These are phyloP conservation scores for Ploettnerulaceae sp. DNA, from an alignment of 2,329 filamentous ascomycete species.

Conservation along the genomic window DNA sequence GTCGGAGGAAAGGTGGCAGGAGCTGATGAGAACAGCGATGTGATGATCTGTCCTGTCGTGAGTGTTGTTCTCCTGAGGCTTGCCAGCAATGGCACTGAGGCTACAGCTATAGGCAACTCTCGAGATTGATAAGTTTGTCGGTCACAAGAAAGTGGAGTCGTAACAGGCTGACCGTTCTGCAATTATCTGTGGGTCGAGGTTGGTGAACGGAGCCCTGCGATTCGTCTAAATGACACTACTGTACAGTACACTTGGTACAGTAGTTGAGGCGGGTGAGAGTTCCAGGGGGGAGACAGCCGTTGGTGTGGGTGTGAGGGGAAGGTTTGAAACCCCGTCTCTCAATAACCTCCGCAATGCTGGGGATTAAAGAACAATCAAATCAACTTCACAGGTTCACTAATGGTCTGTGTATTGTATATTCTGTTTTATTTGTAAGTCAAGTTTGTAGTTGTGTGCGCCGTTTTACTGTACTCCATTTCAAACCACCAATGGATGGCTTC, in stretches of 20 bases:
- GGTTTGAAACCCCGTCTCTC: too few species aligned
- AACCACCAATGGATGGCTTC: not conserved
- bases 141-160: constrained; percentile 5
- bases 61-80: not conserved
- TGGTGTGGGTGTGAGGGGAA: too few species aligned
- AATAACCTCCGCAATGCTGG: too few species aligned
- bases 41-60: constrained; percentile 10
- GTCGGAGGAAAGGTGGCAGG: not conserved
- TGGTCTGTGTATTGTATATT: too few species aligned
- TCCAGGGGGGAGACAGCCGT: too few species aligned
- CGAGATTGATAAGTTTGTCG: constrained; percentile 3
- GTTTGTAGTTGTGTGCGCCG: too few species aligned
- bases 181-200: constrained; percentile 1
- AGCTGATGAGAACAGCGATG: not conserved
- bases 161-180: not conserved
- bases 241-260: too few species aligned
- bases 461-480: too few species aligned
- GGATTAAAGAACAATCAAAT: too few species aligned
- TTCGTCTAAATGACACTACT: not conserved
- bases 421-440: too few species aligned
- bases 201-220: not conserved
- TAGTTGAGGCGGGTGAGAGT: too few species aligned
- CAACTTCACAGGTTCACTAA: too few species aligned
- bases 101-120: constrained; percentile 9
- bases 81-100: constrained; percentile 11